Base-by-base conservation (phyloP, 2,329 filamentous ascomycete species). In the Ceratocystis variospora region DNA sequence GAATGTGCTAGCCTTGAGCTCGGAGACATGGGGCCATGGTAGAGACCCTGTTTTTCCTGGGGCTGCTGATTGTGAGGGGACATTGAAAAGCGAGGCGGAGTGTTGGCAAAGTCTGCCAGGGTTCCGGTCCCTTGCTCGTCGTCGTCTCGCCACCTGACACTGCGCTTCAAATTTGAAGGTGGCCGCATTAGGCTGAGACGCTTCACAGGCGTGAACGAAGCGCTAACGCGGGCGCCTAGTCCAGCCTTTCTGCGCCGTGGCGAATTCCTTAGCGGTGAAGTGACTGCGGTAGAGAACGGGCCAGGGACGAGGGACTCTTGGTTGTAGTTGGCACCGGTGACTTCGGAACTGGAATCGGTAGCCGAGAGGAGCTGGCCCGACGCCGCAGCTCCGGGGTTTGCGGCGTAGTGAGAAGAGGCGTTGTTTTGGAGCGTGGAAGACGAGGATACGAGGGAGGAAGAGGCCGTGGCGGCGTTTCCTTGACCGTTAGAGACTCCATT, bases 101-200 rank as follows among this genome's bases (percentile, higher is more conserved):
- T 96, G 76, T 90, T 90, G 72, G 93, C 89, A 73, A 93, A 96
- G 73, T 97, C 94, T 10, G 89, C 91, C 66, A 97, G 78, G 0
- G 87, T 86, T 28, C 91, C 92, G 63, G 93, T 85, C 72, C 95
- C 88, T 1, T 87, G 78, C 72, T 84, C 90, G 71, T 97, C 94
- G 72, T 97, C 94, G 72, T 96, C 91, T 67, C 90, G 86, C 94
- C 94, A 99, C 70, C 93, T 84, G 5, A 99, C 93, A 59, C 82
- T 87, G 68, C 92, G 84, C 75, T 90, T 90, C 66, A 78, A 74
- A 0, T 86, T 83, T 8, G 83, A 81, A 6, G 66, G 55, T 2
- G 66, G 66, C 3, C 66, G 66, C 48, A 59, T 53, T 59, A 67
- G 25, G 59, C 63, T 67, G 22, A 65, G 45, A 75, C 87, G 87